Conservation (phyloP, 2,329 filamentous ascomycete species). For the Colletotrichum cordylinicola region DNA sequence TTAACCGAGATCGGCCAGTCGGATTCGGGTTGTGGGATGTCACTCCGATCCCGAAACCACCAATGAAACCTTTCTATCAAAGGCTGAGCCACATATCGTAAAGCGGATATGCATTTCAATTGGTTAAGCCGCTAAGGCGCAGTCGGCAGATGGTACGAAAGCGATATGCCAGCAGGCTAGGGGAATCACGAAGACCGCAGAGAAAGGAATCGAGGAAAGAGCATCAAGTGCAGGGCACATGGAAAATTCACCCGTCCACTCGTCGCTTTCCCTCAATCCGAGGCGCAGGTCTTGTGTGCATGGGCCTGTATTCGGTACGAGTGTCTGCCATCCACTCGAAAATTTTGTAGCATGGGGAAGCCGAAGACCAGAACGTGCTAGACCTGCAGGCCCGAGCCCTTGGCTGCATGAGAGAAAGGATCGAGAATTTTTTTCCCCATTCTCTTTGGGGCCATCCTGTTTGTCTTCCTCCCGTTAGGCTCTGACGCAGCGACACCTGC, state of each 20-base stretch:
- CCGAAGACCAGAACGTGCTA: background rate
- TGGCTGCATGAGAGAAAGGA: conserved; percentile 3
- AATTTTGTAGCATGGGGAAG: background rate
- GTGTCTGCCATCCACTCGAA: background rate
- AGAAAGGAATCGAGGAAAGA: background rate
- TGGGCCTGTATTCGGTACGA: background rate
- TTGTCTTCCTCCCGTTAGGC: background rate
- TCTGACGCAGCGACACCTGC: background rate
- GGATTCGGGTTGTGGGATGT: background rate
- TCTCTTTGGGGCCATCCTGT: background rate
- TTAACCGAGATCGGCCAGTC: background rate
- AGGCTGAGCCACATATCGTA: background rate
- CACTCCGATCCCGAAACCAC: background rate
- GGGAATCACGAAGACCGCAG: background rate
- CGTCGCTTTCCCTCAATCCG: background rate
- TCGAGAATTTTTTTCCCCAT: background rate
- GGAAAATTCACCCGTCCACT: background rate
- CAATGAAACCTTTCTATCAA: background rate
- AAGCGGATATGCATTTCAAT: background rate
- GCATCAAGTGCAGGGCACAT: background rate
- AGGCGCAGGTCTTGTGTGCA: background rate
- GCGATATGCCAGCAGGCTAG: background rate
- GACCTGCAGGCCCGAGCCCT: background rate
- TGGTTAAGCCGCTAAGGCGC: background rate
- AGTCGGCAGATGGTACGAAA: background rate